These are phyloP conservation scores for Aphanomyces astaci DNA, from an alignment of 352 stramenopile species.

Conservation along the genomic window DNA sequence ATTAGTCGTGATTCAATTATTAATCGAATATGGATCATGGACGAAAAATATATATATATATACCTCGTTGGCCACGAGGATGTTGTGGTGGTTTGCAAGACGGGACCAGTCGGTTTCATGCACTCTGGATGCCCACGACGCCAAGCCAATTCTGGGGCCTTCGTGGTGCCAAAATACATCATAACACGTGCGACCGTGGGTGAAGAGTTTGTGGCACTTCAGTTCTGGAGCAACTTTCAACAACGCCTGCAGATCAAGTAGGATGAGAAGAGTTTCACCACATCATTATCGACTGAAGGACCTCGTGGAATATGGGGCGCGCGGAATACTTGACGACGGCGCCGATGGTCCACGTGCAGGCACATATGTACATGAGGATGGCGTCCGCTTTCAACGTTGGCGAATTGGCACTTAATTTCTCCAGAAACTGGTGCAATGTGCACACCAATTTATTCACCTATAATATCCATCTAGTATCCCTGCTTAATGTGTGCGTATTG, in stretches of 20 bases:
- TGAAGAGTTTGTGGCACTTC: conserved; percentile 12
- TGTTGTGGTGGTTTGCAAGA: not conserved
- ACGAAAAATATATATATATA: too few species aligned
- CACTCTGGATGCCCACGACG: conserved; percentile 28
- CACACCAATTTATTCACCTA: conserved; percentile 35
- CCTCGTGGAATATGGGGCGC: conserved; percentile 2
- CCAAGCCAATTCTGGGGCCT: conserved; percentile 28
- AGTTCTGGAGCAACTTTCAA: conserved; percentile 14
- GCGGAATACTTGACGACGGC: not conserved
- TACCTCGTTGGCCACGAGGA: conserved; percentile 22
- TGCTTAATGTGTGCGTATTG: not conserved
- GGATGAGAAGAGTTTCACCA: too few species aligned
- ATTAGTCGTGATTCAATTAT: too few species aligned
- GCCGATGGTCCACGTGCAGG: conserved; percentile 16
- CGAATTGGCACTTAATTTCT: conserved; percentile 22
- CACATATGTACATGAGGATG: conserved; percentile 7
- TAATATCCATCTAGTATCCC: not conserved
- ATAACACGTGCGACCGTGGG: conserved; percentile 29
- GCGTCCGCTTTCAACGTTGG: not conserved
- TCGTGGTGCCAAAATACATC: conserved; percentile 37
- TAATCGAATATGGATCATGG: too few species aligned
- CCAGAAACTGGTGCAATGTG: conserved; percentile 35
- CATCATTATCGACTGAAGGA: too few species aligned
- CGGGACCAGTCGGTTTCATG: conserved; percentile 5
- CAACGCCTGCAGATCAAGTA: conserved; percentile 13